Evolutionary conservation across 1,284 basidiomycete genomes (phyloP).

Genomic region (Flammula alnicola): DNA sequence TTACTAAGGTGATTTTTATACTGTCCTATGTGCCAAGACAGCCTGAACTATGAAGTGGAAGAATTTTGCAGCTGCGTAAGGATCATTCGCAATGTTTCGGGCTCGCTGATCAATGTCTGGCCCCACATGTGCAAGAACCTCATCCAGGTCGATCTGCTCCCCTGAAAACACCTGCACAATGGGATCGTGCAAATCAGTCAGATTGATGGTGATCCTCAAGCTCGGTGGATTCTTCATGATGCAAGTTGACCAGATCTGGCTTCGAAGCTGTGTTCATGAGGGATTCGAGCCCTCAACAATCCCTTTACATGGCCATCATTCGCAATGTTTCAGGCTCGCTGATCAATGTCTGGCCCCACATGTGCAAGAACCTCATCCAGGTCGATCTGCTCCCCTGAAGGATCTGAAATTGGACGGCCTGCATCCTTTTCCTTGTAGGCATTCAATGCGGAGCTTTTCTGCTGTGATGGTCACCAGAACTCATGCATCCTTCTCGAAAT

Average conservation of each 20-base stretch:
- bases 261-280: constrained; percentile 10
- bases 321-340: constrained; percentile 21
- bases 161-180: constrained; percentile 43
- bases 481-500: constrained; percentile 2
- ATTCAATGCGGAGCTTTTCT: constrained; percentile 12
- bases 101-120: constrained; percentile 30
- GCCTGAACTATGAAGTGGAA: constrained; percentile 43
- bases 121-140: constrained; percentile 28
- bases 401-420: constrained; percentile 1
- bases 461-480: neutral
- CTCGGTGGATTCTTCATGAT: neutral
- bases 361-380: constrained; percentile 34
- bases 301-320: constrained; percentile 19
- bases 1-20: no score
- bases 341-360: constrained; percentile 28
- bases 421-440: neutral
- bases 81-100: constrained; percentile 39
- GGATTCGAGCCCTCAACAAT: constrained; percentile 25
- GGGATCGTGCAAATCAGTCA: constrained; percentile 33
- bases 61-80: constrained; percentile 41
- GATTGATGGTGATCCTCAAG: constrained; percentile 39
- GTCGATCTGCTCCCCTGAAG: constrained; percentile 37
- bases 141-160: constrained; percentile 41
- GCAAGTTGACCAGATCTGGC: constrained; percentile 24
- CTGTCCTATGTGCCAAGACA: no score